Conservation (phyloP, 192 early-diverging fungal genomes). For the Coemansia sp. region DNA sequence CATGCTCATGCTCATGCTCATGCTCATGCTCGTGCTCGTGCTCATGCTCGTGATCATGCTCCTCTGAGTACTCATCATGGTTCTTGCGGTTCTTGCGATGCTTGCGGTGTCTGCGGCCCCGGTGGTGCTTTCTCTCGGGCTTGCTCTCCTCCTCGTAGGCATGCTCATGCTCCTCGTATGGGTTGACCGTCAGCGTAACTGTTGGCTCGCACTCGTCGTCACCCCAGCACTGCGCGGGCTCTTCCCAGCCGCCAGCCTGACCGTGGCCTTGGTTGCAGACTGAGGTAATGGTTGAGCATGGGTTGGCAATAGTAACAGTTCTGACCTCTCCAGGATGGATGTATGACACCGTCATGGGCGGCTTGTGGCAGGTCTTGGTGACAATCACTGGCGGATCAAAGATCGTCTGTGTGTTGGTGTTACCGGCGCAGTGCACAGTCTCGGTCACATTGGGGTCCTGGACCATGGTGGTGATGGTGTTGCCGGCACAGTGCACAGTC, state of each 20-base stretch:
- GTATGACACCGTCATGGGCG: conserved; percentile 46
- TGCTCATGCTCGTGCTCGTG: too few species aligned
- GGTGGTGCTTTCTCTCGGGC: conserved; percentile 14
- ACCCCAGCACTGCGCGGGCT: neutral
- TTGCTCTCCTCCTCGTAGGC: conserved; percentile 5
- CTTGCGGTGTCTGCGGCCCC: conserved; percentile 24
- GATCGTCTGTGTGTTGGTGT: conserved; percentile 24
- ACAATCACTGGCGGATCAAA: conserved; percentile 21
- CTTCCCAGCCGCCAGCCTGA: conserved; percentile 19
- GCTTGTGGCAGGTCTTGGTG: conserved; percentile 51
- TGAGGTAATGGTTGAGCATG: conserved; percentile 36
- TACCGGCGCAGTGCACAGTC: conserved; percentile 38
- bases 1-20: too few species aligned
- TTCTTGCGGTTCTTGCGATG: conserved; percentile 14
- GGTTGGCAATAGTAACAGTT: conserved; percentile 50
- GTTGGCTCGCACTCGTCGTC: conserved; percentile 32
- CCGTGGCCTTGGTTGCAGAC: conserved; percentile 24
- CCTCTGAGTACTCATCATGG: too few species aligned
- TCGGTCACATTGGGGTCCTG: conserved; percentile 29
- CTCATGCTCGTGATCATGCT: too few species aligned
- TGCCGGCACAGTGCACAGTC: conserved; percentile 30
- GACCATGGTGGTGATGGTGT: conserved; percentile 25
- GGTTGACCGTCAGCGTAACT: conserved; percentile 49
- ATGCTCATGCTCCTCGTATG: conserved; percentile 30
- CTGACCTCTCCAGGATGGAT: conserved; percentile 45